phyloP scores from a whole-genome alignment of 495 filamentous ascomycete genomes.

The Aspergillus hancockii region DNA sequence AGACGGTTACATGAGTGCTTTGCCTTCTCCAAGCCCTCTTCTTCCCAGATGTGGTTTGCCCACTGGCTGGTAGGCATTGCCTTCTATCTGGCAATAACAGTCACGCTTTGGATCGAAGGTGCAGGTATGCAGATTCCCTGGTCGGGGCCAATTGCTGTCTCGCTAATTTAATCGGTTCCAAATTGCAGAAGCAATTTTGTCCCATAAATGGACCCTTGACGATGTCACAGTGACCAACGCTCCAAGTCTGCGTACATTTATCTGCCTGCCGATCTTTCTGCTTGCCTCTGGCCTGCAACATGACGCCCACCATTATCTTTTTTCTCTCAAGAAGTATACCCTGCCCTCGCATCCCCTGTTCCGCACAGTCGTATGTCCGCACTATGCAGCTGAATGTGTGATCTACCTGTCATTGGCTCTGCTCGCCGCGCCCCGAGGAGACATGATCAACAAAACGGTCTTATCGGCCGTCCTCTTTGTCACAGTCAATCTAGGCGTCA shows the following conservation, averaged over 20 bases:
- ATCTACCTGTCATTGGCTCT: constrained; percentile 81
- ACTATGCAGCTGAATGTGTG: constrained; percentile 85
- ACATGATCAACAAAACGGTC: constrained; percentile 72
- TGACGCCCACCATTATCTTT: constrained; percentile 78
- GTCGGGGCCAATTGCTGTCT: neutral
- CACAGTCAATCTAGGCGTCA: constrained; percentile 74
- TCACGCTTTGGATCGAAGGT: constrained; percentile 87
- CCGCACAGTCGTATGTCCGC: constrained; percentile 71
- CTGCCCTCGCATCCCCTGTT: constrained; percentile 76
- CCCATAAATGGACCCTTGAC: constrained; percentile 29
- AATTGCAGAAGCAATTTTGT: constrained; percentile 31
- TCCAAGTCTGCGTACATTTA: constrained; percentile 58
- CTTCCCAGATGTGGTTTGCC: constrained; percentile 75
- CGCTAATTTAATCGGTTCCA: constrained; percentile 20
- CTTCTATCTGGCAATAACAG: constrained; percentile 71
- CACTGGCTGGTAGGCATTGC: constrained; percentile 78
- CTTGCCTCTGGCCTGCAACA: constrained; percentile 77
- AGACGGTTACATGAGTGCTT: constrained; percentile 76
- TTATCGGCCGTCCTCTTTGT: constrained; percentile 71
- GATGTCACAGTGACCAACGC: constrained; percentile 39
- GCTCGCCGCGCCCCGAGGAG: constrained; percentile 64
- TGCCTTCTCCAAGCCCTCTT: constrained; percentile 61
- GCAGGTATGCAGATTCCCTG: constrained; percentile 54
- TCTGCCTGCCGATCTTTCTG: constrained; percentile 68
- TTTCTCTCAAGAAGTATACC: constrained; percentile 79